Base-by-base conservation (phyloP, 495 filamentous ascomycete species). In the Aeminium ludgeri region DNA sequence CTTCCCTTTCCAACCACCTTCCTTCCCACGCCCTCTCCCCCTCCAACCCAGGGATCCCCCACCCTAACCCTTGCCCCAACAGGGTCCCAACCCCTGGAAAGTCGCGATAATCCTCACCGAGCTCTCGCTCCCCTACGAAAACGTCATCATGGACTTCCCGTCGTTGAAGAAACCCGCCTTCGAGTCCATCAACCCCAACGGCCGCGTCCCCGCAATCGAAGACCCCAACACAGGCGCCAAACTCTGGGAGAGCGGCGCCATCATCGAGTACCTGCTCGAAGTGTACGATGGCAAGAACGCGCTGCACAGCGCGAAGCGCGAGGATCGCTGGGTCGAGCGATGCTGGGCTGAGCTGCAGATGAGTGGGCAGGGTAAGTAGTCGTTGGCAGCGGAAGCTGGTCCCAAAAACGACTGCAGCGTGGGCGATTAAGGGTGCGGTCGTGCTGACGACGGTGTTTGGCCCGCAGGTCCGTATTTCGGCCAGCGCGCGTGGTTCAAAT, bases 141-240 rank as follows among this genome's bases (percentile, higher is more conserved):
- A 56, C 35, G 61, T 63, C 10, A 19, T 42, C 2, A 19, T 74
- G 30, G 46, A 59, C 12, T 63, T 70, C 39, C 20, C 48, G 8
- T 69, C 74, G 2, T 23, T 50, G 3, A 86, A 86, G 59, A 53
- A 64, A 20, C 56, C 62, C 10, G 55, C 59, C 0, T 86, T 61
- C 56, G 52, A 60, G 7, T 59, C 60, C 10, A 48, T 79, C 62
- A 85, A 82, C 55, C 78, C 77, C 46, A 85, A 86, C 58, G 80
- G 80, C 37, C 77, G 82, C 1, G 37, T 77, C 10, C 77, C 68
- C 27, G 60, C 65, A 34, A 73, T 83, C 41, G 55, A 78, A 35
- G 80, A 83, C 54, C 67, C 72, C 17, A 83, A 86, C 61, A 78
- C 70, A 0, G 67, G 60, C 42, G 58, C 78, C 46, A 73, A 61